Conservation (phyloP, 306 rosid genomes). For the Cucurbita ficifolia region DNA sequence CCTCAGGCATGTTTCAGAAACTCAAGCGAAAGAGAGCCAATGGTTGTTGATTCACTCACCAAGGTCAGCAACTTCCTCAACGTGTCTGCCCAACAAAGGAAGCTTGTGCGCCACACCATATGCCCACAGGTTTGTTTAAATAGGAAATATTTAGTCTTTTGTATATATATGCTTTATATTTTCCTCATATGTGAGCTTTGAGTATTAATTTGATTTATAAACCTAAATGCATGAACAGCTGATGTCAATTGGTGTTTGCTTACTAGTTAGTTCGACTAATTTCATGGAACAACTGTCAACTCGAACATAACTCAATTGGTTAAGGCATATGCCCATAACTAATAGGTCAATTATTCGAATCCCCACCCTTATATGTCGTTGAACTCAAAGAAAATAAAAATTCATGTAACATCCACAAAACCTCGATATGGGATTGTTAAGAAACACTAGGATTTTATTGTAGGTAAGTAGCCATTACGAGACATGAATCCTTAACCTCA, state of each 20-base stretch:
- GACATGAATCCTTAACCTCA: too few species aligned
- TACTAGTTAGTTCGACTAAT: not conserved
- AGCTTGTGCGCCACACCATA: conserved; percentile 40
- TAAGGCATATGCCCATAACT: too few species aligned
- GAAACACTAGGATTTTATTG: too few species aligned
- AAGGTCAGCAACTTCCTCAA: conserved; percentile 44
- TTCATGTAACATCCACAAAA: too few species aligned
- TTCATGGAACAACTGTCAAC: not conserved
- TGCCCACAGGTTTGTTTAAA: conserved; percentile 23
- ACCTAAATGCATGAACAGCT: not conserved
- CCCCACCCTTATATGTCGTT: too few species aligned
- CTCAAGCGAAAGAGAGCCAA: conserved; percentile 47
- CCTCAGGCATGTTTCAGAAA: conserved; percentile 33
- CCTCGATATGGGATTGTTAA: too few species aligned
- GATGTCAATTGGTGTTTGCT: not conserved
- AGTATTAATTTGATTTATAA: not conserved
- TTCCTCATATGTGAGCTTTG: not conserved
- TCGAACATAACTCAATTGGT: not conserved
- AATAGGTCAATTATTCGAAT: too few species aligned
- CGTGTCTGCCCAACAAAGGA: conserved; percentile 73
- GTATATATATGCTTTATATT: not conserved
- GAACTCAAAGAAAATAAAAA: not conserved
- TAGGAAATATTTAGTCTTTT: not conserved
- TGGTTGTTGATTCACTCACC: conserved; percentile 47
- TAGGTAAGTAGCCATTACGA: too few species aligned